Evolutionary conservation across 257 asterid species (phyloP).

Genomic region (Jaltomata sinuosa): DNA sequence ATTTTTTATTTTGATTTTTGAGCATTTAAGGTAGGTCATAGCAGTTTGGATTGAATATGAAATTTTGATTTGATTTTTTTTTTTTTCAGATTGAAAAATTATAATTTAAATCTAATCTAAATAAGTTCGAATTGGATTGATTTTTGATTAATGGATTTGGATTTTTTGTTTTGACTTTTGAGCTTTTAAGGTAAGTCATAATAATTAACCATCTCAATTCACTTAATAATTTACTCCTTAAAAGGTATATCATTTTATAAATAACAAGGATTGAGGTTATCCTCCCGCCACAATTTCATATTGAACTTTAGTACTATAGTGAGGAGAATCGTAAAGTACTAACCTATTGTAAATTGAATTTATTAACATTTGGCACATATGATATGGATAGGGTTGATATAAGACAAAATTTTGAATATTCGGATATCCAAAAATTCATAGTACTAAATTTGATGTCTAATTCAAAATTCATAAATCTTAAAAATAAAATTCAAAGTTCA

Average conservation of each 20-base stretch:
- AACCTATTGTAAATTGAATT: background rate
- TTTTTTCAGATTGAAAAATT: too few species aligned
- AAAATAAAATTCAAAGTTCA: background rate
- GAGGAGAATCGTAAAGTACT: too few species aligned
- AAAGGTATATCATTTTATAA: background rate
- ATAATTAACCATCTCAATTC: too few species aligned
- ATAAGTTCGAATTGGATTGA: background rate
- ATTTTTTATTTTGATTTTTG: too few species aligned
- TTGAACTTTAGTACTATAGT: background rate
- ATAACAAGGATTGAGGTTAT: background rate
- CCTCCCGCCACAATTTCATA: too few species aligned
- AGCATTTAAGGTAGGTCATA: too few species aligned
- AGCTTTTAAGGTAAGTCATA: background rate
- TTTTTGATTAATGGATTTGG: too few species aligned
- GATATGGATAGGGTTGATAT: background rate
- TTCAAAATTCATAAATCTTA: background rate
- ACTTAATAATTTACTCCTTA: background rate
- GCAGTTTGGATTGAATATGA: too few species aligned
- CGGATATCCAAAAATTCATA: rapidly evolving
- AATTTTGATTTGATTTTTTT: too few species aligned
- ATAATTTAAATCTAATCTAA: too few species aligned
- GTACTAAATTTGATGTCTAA: too few species aligned
- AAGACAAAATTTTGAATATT: background rate
- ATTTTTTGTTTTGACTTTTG: background rate
- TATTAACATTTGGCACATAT: background rate